These are phyloP conservation scores for Nicotiana undulata DNA, from an alignment of 257 asterid genomes.

Conservation along the genomic window DNA sequence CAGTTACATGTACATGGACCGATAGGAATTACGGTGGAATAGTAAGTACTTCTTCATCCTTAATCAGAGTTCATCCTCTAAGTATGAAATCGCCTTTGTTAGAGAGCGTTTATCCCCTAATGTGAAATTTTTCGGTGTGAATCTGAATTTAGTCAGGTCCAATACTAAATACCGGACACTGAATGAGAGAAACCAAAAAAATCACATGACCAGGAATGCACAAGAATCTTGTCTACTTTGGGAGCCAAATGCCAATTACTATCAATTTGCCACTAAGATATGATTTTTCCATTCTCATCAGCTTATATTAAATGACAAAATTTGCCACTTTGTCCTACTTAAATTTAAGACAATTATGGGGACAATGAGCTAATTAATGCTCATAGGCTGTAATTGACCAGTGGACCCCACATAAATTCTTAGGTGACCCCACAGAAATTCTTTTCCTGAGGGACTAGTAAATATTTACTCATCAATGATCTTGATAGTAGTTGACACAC, in stretches of 20 bases:
- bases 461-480: neutral
- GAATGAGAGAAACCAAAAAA: too few species aligned
- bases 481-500: too few species aligned
- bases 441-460: neutral
- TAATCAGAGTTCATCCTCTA: too few species aligned
- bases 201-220: neutral
- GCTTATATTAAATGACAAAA: neutral
- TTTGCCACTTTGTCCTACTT: neutral
- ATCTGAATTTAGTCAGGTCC: accelerated
- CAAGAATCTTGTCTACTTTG: neutral
- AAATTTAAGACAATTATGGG: neutral
- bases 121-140: accelerated
- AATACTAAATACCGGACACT: too few species aligned
- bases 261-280: neutral
- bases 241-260: neutral
- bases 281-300: neutral
- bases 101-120: accelerated
- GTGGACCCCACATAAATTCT: neutral
- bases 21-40: too few species aligned
- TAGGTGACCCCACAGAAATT: neutral
- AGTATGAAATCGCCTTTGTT: too few species aligned
- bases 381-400: neutral
- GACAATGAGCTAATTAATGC: neutral
- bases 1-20: too few species aligned
- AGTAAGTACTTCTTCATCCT: too few species aligned